phyloP scores from a whole-genome alignment of 192 early-diverging fungal genomes.

The Backusella westeae region DNA sequence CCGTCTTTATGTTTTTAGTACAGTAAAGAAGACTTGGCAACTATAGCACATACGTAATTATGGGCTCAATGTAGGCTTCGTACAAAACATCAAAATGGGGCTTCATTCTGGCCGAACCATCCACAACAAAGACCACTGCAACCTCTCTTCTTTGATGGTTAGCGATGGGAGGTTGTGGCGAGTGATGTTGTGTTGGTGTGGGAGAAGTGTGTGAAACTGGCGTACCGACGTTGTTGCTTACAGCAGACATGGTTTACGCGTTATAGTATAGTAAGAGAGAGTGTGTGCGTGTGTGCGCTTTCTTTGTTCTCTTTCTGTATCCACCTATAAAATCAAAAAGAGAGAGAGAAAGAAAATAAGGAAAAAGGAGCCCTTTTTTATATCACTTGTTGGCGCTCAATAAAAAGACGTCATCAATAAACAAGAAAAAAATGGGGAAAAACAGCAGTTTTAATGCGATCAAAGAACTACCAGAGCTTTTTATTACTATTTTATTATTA shows the following conservation, averaged over 20 bases:
- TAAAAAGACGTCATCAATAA: too few species aligned
- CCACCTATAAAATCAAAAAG: too few species aligned
- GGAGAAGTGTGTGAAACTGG: conserved; percentile 30
- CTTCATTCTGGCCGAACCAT: conserved; percentile 51
- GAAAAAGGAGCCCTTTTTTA: background rate
- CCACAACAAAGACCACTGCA: conserved; percentile 54
- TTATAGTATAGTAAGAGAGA: background rate
- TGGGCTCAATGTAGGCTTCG: conserved; percentile 52
- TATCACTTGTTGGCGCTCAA: too few species aligned
- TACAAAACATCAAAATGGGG: conserved; percentile 43
- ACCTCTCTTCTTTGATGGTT: conserved; percentile 47
- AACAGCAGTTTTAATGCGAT: too few species aligned
- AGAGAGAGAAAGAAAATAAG: background rate
- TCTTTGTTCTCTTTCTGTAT: background rate
- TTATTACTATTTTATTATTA: too few species aligned
- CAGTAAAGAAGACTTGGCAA: background rate
- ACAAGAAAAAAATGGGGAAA: too few species aligned
- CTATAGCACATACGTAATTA: conserved; percentile 38
- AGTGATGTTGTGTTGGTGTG: conserved; percentile 10
- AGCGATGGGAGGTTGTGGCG: conserved; percentile 24
- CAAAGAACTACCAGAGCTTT: too few species aligned
- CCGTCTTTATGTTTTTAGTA: background rate
- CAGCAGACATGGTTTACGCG: background rate
- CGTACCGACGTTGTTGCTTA: conserved; percentile 12
- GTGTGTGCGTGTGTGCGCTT: too few species aligned